Percentiles rank a stretch among this genome's conserved stretches.
phyloP scores from a whole-genome alignment of 2,329 filamentous ascomycete genomes.

The Pseudomassariella vexata region DNA sequence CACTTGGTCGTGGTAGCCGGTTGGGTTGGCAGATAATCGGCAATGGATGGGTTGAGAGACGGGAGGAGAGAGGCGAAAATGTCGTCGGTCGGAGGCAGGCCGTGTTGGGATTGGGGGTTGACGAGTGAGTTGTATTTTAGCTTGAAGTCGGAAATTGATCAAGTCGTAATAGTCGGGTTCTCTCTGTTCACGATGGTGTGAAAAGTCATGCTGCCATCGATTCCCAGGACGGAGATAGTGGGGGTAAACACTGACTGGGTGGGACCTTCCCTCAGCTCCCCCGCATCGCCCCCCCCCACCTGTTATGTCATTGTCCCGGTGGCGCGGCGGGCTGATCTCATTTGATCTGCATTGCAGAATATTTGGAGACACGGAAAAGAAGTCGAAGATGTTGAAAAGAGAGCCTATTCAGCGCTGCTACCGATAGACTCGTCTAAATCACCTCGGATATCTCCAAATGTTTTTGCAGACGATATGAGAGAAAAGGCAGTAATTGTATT shows the following conservation, averaged over 20 bases:
- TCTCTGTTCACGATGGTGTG: slow-evolving; percentile 57
- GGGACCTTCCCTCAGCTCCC: too few species aligned
- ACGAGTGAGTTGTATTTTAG: too few species aligned
- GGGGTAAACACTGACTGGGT: background rate
- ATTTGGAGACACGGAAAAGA: too few species aligned
- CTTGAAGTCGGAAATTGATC: too few species aligned
- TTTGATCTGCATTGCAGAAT: too few species aligned
- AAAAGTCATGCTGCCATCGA: slow-evolving; percentile 69
- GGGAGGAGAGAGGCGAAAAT: slow-evolving; percentile 46
- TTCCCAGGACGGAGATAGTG: slow-evolving; percentile 31
- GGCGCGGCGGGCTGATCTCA: too few species aligned
- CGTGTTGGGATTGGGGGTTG: slow-evolving; percentile 48
- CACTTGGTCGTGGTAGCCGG: slow-evolving; percentile 36
- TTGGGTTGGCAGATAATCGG: slow-evolving; percentile 66
- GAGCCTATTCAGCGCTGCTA: slow-evolving; percentile 1
- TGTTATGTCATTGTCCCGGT: too few species aligned
- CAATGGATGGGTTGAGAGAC: slow-evolving; percentile 51
- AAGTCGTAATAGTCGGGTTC: slow-evolving; percentile 55
- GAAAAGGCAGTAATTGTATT: slow-evolving; percentile 53
- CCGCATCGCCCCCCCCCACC: too few species aligned
- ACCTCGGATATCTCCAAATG: too few species aligned
- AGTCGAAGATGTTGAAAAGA: background rate
- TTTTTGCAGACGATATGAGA: slow-evolving; percentile 9
- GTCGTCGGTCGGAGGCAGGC: slow-evolving; percentile 47
- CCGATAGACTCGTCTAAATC: background rate